These are phyloP conservation scores for Draba incana DNA, from an alignment of 345 rosid species.

Conservation along the genomic window DNA sequence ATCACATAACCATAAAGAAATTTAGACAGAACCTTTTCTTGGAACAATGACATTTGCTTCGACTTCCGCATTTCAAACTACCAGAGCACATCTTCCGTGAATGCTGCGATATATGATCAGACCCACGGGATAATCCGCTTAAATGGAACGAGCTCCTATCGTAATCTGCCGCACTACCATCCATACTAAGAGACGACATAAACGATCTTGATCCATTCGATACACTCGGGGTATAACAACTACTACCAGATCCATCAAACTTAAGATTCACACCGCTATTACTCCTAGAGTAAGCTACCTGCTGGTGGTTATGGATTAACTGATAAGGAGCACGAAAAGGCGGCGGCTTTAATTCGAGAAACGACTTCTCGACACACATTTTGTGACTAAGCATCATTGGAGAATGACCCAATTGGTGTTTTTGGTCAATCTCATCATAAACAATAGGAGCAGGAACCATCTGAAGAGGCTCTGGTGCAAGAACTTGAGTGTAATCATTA, in stretches of 20 bases:
- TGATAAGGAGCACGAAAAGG: constrained; percentile 51
- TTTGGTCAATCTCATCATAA: constrained; percentile 40
- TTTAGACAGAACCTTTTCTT: constrained; percentile 60
- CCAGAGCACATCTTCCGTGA: constrained; percentile 61
- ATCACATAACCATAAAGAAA: constrained; percentile 6
- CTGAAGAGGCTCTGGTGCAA: constrained; percentile 71
- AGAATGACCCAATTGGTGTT: constrained; percentile 37
- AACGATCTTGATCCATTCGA: constrained; percentile 67
- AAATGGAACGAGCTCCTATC: constrained; percentile 59
- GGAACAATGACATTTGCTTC: constrained; percentile 78
- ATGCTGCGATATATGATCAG: constrained; percentile 55
- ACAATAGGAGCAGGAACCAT: constrained; percentile 48
- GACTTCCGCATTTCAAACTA: constrained; percentile 56
- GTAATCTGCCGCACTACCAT: constrained; percentile 52
- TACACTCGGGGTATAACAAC: constrained; percentile 53
- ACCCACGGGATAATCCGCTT: constrained; percentile 55
- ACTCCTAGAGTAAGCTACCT: constrained; percentile 52
- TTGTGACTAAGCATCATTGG: constrained; percentile 34
- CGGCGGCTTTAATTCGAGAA: constrained; percentile 51
- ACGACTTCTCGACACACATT: constrained; percentile 50
- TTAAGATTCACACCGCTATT: constrained; percentile 57
- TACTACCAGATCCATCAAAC: constrained; percentile 59
- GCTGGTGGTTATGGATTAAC: constrained; percentile 56
- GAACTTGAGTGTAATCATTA: constrained; percentile 42
- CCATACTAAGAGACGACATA: constrained; percentile 71